Conservation (phyloP, 1,284 basidiomycete genomes). For the Boletellus deceptivus region DNA sequence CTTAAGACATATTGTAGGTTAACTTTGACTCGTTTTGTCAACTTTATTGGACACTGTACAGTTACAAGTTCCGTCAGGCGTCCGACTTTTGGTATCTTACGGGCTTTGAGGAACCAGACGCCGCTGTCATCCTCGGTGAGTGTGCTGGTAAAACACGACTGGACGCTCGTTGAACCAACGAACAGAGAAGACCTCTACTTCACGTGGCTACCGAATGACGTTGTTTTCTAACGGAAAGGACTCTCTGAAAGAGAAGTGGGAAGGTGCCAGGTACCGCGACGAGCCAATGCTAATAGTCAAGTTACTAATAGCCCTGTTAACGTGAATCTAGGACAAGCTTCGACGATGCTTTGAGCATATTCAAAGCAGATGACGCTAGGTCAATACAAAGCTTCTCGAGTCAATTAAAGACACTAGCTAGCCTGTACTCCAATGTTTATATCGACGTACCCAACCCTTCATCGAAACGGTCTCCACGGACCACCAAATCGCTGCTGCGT, state of each 20-base stretch:
- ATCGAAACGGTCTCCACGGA: slow-evolving; percentile 29
- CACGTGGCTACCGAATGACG: slow-evolving; percentile 84
- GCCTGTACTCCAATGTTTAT: slow-evolving; percentile 38
- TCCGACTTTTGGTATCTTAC: slow-evolving; percentile 95
- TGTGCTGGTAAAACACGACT: slow-evolving; percentile 1
- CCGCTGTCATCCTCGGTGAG: slow-evolving; percentile 81
- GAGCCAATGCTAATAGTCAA: background rate
- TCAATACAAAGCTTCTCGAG: slow-evolving; percentile 53
- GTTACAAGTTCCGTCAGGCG: slow-evolving; percentile 93
- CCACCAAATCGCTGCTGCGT: slow-evolving; percentile 47
- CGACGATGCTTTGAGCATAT: slow-evolving; percentile 59
- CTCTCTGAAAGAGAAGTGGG: slow-evolving; percentile 84
- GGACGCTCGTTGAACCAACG: background rate
- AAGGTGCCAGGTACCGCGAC: slow-evolving; percentile 67
- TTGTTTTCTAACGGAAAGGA: slow-evolving; percentile 85
- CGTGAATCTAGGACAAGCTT: slow-evolving; percentile 49
- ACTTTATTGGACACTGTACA: slow-evolving; percentile 34
- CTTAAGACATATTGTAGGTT: slow-evolving; percentile 48
- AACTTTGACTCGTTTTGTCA: background rate
- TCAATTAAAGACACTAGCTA: slow-evolving; percentile 47
- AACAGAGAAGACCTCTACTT: slow-evolving; percentile 60
- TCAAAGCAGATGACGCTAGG: slow-evolving; percentile 74
- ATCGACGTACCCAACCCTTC: slow-evolving; percentile 38
- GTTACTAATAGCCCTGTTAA: slow-evolving; percentile 2
- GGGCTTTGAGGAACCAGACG: slow-evolving; percentile 92